phyloP scores from a whole-genome alignment of 2,329 filamentous ascomycete genomes.

The Coniochaeta ligniaria region DNA sequence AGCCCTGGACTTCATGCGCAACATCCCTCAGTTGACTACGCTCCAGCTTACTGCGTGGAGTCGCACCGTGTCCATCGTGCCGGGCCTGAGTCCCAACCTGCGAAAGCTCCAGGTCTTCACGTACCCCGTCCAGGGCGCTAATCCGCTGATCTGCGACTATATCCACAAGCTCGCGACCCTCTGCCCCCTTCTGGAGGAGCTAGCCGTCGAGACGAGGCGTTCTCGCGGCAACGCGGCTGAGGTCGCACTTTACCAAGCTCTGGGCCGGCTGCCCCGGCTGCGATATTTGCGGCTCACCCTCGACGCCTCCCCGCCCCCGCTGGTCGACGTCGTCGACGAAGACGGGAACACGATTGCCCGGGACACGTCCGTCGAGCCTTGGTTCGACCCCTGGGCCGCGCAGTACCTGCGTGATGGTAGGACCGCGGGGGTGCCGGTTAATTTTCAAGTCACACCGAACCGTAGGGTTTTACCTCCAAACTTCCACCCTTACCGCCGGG shows the following conservation, averaged over 20 bases:
- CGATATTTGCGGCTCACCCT: conserved; percentile 1
- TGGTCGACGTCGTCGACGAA: neutral
- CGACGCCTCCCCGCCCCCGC: neutral
- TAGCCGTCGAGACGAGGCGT: conserved; percentile 1
- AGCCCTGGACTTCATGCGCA: neutral
- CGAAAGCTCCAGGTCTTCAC: neutral
- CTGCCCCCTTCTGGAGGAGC: conserved; percentile 5
- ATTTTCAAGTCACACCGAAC: no score
- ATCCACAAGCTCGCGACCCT: conserved; percentile 4
- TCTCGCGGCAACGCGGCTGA: conserved; percentile 4
- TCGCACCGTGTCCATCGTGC: neutral
- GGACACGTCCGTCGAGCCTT: conserved; percentile 2
- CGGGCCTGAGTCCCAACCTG: neutral
- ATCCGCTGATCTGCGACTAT: neutral
- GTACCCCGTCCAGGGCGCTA: neutral
- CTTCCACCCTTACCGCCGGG: conserved; percentile 1
- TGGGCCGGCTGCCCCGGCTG: conserved; percentile 4
- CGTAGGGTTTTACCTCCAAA: no score
- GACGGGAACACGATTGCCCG: neutral
- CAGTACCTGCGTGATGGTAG: neutral
- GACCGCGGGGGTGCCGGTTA: no score
- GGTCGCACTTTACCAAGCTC: conserved; percentile 3
- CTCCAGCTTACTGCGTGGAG: neutral
- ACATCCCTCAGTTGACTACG: neutral
- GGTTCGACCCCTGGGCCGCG: conserved; percentile 3